Evolutionary conservation across 192 early-diverging fungal genomes (phyloP), one percentile per base, ranked within the genome.

Genomic region (Mortierella alpina): DNA sequence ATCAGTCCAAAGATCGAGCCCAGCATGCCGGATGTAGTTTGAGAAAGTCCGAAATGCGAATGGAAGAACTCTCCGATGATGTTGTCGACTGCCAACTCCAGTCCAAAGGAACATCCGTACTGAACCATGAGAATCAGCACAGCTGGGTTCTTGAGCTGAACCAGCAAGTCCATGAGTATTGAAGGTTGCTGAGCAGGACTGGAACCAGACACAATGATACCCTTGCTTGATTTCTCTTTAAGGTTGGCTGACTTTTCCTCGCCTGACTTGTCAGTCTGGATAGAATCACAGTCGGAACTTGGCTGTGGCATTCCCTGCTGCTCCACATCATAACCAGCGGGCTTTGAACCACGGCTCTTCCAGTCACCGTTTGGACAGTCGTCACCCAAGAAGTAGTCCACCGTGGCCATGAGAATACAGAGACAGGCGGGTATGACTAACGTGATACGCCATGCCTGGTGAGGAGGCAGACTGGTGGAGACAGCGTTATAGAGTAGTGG

Each of bases 21-120:
- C 57, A 90, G 63, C 60, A 73, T 70, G 40, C 84, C 82, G 2
- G 87, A 87, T 23, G 67, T 79, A 2, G 68, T 73, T 48, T 86
- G 77, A 22, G 61, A 59, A 42, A 89, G 71, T 0, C 65, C 49
- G 55, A 89, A 92, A 20, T 82, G 73, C 2, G 18, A 59, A 17
- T 71, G 54, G 52, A 88, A 88, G 48, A 88, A 90, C n/a, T 55
- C 59, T 8, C 79, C 86, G 41, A 92, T 80, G 57, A 86, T 81
- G 46, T 82, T 84, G 73, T 92, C 91, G 11, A 92, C 77, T 15
- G 88, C 79, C 39, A 92, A 72, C 78, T 92, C 91, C 7, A 90
- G 82, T 31, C 91, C 91, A 73, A 92, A 92, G 9, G 74, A 84
- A 70, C 90, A 93, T 7, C 88, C 87, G 52, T 92, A 92, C 45